Evolutionary conservation across 2,329 filamentous ascomycete species (phyloP).

Genomic region (Penicillium sp.): DNA sequence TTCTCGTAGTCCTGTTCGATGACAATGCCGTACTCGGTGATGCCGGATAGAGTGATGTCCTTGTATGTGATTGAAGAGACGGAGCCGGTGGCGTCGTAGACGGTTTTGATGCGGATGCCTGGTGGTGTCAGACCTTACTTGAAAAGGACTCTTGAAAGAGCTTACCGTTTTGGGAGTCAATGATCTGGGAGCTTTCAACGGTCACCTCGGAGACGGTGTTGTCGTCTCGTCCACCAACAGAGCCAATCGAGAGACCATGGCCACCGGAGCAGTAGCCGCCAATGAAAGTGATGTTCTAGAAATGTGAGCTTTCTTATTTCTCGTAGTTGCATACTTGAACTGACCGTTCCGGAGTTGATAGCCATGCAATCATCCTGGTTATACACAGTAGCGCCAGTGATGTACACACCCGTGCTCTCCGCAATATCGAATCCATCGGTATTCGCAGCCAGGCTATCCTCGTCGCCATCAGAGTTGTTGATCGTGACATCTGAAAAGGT

Average conservation of each 20-base stretch:
- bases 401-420: constrained; percentile 47
- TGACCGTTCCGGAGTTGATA: constrained; percentile 48
- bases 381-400: constrained; percentile 51
- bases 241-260: constrained; percentile 32
- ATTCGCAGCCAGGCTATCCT: constrained; percentile 46
- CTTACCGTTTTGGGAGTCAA: constrained; percentile 35
- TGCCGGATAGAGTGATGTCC: constrained; percentile 49
- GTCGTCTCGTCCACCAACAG: constrained; percentile 45
- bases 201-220: constrained; percentile 52
- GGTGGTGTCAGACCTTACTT: not conserved
- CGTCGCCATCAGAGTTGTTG: constrained; percentile 55
- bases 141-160: constrained; percentile 1
- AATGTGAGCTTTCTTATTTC: not conserved
- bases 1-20: constrained; percentile 58
- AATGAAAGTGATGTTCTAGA: constrained; percentile 44
- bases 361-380: constrained; percentile 63
- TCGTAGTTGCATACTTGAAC: constrained; percentile 1
- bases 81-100: constrained; percentile 48
- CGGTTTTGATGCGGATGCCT: constrained; percentile 58
- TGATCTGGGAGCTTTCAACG: constrained; percentile 48
- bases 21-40: constrained; percentile 54
- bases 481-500: constrained; percentile 52
- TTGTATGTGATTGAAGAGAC: constrained; percentile 53
- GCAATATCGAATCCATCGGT: constrained; percentile 60
- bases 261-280: constrained; percentile 41